phyloP scores from a whole-genome alignment of 2,329 filamentous ascomycete species.

The Colletotrichum sp. region DNA sequence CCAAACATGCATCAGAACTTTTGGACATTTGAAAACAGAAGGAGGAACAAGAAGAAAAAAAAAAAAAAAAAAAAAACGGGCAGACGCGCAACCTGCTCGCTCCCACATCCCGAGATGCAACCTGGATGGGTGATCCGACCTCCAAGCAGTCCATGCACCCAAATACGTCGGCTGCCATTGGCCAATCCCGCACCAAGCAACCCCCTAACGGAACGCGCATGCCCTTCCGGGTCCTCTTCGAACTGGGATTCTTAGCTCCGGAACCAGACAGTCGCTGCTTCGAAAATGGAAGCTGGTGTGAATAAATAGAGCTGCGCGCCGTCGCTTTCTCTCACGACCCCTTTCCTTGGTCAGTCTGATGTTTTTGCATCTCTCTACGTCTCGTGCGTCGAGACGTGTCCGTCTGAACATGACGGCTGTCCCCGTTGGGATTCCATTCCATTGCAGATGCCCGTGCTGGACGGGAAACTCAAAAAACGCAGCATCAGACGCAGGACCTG shows the following conservation, averaged over 20 bases:
- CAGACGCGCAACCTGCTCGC: not conserved
- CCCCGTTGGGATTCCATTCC: not conserved
- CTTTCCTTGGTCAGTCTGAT: not conserved
- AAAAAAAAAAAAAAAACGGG: not conserved
- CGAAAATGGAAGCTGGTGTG: not conserved
- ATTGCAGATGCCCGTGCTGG: not conserved
- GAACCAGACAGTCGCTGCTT: not conserved
- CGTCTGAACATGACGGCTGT: not conserved
- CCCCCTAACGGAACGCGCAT: not conserved
- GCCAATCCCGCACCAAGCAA: not conserved
- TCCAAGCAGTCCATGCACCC: not conserved
- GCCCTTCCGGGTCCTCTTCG: not conserved
- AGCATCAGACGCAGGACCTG: not conserved
- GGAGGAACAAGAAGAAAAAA: not conserved
- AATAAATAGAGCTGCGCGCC: not conserved
- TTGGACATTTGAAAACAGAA: not conserved
- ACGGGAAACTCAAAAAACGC: not conserved
- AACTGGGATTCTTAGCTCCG: not conserved
- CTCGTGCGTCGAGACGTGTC: not conserved
- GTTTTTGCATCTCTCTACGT: not conserved
- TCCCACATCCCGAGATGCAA: not conserved
- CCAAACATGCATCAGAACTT: not conserved
- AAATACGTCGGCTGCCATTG: not conserved
- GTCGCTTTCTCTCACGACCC: not conserved
- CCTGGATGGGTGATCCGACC: not conserved